Conservation (phyloP, 352 stramenopile species). For the Peronospora belbahrii region DNA sequence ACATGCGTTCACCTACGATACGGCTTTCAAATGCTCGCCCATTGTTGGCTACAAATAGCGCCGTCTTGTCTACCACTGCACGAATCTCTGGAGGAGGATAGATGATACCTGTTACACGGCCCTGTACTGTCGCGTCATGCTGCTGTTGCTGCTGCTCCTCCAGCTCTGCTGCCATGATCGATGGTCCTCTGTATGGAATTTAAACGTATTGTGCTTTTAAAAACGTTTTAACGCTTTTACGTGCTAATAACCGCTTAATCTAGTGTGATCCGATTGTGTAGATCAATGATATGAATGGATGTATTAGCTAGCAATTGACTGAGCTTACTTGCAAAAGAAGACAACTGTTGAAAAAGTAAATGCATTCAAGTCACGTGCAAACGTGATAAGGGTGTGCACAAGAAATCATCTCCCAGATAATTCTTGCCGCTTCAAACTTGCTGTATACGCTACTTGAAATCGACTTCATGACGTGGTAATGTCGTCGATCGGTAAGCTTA, state of each 20-base stretch:
- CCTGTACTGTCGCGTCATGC: slow-evolving; percentile 46
- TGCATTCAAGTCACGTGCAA: neutral
- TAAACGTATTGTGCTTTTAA: neutral
- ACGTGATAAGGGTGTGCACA: neutral
- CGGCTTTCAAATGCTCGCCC: slow-evolving; percentile 95
- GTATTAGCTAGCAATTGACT: too few species aligned
- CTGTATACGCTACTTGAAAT: neutral
- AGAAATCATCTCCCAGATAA: slow-evolving; percentile 4
- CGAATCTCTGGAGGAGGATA: slow-evolving; percentile 96
- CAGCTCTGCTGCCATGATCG: slow-evolving; percentile 18
- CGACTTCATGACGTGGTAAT: neutral
- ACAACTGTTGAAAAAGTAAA: too few species aligned
- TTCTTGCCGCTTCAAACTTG: neutral
- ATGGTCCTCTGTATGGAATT: too few species aligned
- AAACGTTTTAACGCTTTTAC: neutral
- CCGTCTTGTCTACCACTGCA: slow-evolving; percentile 97
- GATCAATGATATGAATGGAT: neutral
- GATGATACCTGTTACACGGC: slow-evolving; percentile 89
- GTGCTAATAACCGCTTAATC: too few species aligned
- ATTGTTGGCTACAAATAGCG: slow-evolving; percentile 97
- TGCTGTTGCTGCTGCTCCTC: slow-evolving; percentile 13
- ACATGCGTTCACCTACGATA: slow-evolving; percentile 94
- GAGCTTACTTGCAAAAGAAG: too few species aligned
- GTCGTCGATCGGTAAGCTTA: slow-evolving; percentile 10
- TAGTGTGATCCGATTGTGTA: too few species aligned